Evolutionary conservation across 345 rosid genomes (phyloP).

Genomic region (Ailanthus altissimus): DNA sequence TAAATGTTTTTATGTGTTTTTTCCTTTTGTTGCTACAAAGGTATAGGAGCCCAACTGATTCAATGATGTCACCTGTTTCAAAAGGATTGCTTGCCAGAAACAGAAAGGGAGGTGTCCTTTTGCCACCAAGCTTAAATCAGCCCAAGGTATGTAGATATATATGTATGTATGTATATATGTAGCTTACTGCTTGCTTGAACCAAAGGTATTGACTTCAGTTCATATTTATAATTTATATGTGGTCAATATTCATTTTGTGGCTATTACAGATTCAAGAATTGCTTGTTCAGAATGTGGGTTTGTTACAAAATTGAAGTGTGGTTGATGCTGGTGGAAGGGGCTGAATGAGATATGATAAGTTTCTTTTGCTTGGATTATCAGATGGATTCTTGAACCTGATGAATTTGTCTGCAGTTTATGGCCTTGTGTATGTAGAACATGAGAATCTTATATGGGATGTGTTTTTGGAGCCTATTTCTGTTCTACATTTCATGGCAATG

Average conservation of each 20-base stretch:
- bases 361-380: neutral
- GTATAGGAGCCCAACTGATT: constrained; percentile 85
- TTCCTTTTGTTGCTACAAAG: constrained; percentile 29
- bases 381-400: constrained; percentile 27
- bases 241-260: neutral
- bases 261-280: constrained; percentile 30
- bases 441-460: neutral
- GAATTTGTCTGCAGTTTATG: constrained; percentile 14
- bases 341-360: constrained; percentile 2
- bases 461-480: neutral
- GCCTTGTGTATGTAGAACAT: neutral
- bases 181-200: neutral
- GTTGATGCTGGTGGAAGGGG: neutral
- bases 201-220: neutral
- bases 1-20: neutral
- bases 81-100: constrained; percentile 79
- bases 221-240: neutral
- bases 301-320: constrained; percentile 30
- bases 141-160: constrained; percentile 41
- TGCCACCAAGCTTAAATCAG: constrained; percentile 64
- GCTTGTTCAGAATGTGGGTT: constrained; percentile 34
- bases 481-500: constrained; percentile 5
- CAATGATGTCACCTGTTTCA: constrained; percentile 80
- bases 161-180: neutral
- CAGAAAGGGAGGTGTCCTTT: constrained; percentile 53